Evolutionary conservation across 2,329 filamentous ascomycete species (phyloP).

Genomic region (Penicillium sp.): DNA sequence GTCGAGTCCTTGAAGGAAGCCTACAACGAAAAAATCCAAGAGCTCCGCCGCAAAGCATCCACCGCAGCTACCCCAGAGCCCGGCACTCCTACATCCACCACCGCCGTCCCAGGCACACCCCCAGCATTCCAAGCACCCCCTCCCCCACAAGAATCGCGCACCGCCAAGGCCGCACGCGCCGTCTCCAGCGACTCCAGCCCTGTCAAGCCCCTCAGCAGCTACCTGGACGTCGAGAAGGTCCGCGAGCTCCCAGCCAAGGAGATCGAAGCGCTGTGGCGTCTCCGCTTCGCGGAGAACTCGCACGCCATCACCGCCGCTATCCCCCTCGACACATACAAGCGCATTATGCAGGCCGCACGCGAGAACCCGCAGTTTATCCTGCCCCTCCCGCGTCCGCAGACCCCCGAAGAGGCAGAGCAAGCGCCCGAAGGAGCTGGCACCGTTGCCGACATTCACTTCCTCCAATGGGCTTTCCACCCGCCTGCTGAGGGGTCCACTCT

Average conservation of each 20-base stretch:
- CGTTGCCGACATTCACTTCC: constrained; percentile 83
- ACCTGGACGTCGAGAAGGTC: constrained; percentile 78
- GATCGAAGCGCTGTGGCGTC: constrained; percentile 84
- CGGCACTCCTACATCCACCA: constrained; percentile 23
- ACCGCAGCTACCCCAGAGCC: constrained; percentile 52
- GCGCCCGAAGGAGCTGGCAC: constrained; percentile 27
- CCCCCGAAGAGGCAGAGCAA: constrained; percentile 28
- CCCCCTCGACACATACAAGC: constrained; percentile 68
- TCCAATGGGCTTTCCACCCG: constrained; percentile 92
- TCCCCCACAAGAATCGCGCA: constrained; percentile 35
- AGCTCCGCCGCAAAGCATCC: constrained; percentile 66
- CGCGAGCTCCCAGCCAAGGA: constrained; percentile 72
- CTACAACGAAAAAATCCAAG: constrained; percentile 79
- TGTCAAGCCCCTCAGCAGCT: constrained; percentile 65
- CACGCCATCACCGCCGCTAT: constrained; percentile 82
- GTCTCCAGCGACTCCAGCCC: constrained; percentile 54
- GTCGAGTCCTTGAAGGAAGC: constrained; percentile 66
- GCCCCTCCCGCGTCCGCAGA: constrained; percentile 62
- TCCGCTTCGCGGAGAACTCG: constrained; percentile 73
- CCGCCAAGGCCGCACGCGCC: constrained; percentile 33
- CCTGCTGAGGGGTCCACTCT: constrained; percentile 40
- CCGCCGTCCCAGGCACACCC: constrained; percentile 37
- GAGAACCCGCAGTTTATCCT: constrained; percentile 85
- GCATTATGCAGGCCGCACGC: constrained; percentile 70
- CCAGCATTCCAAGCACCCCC: constrained; percentile 39